Base-by-base conservation (phyloP, 2,329 filamentous ascomycete genomes). In the Diaporthe vexans region DNA sequence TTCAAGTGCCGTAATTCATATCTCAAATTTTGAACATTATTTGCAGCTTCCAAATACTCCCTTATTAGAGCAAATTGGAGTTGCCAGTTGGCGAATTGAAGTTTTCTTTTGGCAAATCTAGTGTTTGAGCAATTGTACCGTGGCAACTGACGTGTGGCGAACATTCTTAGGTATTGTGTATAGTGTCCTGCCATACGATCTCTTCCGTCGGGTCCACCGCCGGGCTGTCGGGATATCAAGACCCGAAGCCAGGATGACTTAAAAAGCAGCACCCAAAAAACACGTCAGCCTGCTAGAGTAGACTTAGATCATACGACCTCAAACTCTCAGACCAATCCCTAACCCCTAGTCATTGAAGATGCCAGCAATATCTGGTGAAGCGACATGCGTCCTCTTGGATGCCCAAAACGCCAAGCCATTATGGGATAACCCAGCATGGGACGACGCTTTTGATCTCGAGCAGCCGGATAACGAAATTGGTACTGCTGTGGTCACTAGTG, bases 321-420 rank as follows among this genome's bases (percentile, higher is more conserved):
- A n/a, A n/a, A n/a, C n/a, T n/a, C n/a, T n/a, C n/a, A n/a, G n/a
- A n/a, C n/a, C n/a, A n/a, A n/a, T n/a, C n/a, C n/a, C n/a, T n/a
- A n/a, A n/a, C n/a, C n/a, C n/a, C n/a, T n/a, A n/a, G n/a, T n/a
- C n/a, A 52, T 17, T 19, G 21, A 37, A 10, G 3, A 67, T 67
- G 61, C 29, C 43, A 0, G 5, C 29, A 19, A 26, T 67, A 37
- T 24, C 61, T 3, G 61, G 61, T 6, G 29, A 67, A 37, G 26
- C 43, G 19, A 26, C 61, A 19, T 11, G 43, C 29, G 24, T 11
- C n/a, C 61, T 67, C 26, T 4, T 67, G 1, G 43, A 29, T 19
- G 61, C 61, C 11, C 61, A 67, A 10, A 21, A 21, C 29, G 61
- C 19, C 61, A 67, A 52, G 61, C 21, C 61, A 24, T 19, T 67